Evolutionary conservation across 2,329 filamentous ascomycete species (phyloP).

Genomic region (Lachnellula suecica): DNA sequence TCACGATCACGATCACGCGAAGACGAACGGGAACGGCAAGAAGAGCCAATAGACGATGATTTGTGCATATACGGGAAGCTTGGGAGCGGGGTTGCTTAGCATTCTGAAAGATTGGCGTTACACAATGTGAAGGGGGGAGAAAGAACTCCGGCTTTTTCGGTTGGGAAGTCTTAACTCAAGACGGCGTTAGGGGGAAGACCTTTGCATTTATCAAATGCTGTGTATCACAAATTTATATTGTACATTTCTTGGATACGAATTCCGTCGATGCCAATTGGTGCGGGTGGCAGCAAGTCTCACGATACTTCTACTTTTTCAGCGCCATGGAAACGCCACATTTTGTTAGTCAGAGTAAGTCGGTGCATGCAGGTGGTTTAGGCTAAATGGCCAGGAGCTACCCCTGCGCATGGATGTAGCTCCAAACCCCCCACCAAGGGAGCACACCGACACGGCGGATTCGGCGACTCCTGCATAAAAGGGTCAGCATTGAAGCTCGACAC

Average conservation of each 20-base stretch:
- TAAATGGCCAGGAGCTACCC: constrained; percentile 5
- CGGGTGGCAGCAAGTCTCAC: constrained; percentile 1
- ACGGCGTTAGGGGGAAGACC: constrained; percentile 14
- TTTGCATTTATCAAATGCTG: constrained; percentile 14
- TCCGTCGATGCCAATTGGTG: constrained; percentile 1
- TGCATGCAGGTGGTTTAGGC: constrained; percentile 4
- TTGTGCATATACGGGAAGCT: constrained; percentile 16
- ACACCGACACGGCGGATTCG: neutral
- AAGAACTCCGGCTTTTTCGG: neutral
- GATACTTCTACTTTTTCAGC: neutral
- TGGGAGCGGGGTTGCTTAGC: neutral
- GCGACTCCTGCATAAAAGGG: neutral
- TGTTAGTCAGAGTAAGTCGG: neutral
- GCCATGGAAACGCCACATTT: constrained; percentile 2
- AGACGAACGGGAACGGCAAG: constrained; percentile 35
- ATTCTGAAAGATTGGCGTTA: constrained; percentile 14
- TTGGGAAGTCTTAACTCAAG: neutral
- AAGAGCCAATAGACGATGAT: constrained; percentile 27
- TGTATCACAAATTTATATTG: constrained; percentile 18
- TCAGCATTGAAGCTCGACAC: neutral
- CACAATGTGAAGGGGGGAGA: neutral
- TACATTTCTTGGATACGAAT: constrained; percentile 5
- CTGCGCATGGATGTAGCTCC: neutral
- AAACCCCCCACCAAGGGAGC: constrained; percentile 4
- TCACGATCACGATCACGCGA: constrained; percentile 32